Evolutionary conservation across 2,329 filamentous ascomycete species (phyloP), one percentile per base, ranked within the genome.

Genomic region (Apiospora kogelbergensis): DNA sequence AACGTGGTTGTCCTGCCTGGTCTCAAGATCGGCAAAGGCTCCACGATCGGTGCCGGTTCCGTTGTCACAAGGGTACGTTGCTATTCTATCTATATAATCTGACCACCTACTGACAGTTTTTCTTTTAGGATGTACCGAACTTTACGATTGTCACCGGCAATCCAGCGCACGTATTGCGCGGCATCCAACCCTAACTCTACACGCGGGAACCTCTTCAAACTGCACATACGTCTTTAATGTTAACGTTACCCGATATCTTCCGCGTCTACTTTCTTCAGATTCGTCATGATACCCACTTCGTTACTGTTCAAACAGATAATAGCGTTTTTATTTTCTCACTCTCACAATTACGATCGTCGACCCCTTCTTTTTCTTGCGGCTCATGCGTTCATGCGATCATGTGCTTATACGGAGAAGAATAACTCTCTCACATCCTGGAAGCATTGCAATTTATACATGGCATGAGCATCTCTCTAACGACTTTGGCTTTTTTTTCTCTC

Each of bases 21-120:
- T 9, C 89, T 95, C 37, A 93, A 85, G 44, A 92, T 98, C 74
- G 94, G 94, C 10, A 89, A 89, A 77, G 94, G 94, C 5, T 89
- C 87, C 68, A 93, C 92, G 0, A 87, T 97, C 70, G 94, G 93
- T 11, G 94, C 95, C 7, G 94, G 93, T 17, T 93, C 92, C 73
- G 90, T 97, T 45, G 94, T 97, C 26, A 95, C 93, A 1, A 95
- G 91, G 89, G 84, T 87, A 78, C 73, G 83, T 76, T 63, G 9
- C n/a, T 11, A 67, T 26, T 20, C 24, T 6, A 45, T 20, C 9
- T 9, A 3, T 6, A 7, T 24, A 5, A 26, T 17, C 5, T 17
- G 11, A 15, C 24, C 45, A 37, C 60, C 42, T 26, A 37, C 72
- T 79, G 72, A 79, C 63, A 60, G 42, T 30, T 20, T 42, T 17